A percentile compares a stretch with the other conserved stretches of the same genome.
Evolutionary conservation across 2,329 filamentous ascomycete species (phyloP).

Genomic region (Trichoderma harzianum): DNA sequence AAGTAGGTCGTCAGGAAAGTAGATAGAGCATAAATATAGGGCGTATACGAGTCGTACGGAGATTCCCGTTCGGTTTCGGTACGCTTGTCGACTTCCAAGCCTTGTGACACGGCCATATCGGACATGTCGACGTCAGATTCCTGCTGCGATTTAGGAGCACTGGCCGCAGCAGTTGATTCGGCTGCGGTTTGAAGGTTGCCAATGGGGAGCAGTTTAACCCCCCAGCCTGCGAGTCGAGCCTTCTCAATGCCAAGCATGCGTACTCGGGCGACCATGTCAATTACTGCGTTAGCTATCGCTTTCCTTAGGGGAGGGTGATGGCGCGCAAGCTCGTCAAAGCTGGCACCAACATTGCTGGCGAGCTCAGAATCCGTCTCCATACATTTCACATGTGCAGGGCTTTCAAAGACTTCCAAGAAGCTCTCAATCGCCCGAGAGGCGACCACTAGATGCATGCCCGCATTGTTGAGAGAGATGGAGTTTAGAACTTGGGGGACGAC

Average conservation of each 20-base stretch:
- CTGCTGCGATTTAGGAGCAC: constrained; percentile 35
- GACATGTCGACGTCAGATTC: constrained; percentile 64
- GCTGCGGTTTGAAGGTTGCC: constrained; percentile 54
- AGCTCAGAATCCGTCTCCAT: constrained; percentile 71
- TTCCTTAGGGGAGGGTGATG: constrained; percentile 84
- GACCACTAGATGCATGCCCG: constrained; percentile 83
- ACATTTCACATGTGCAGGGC: constrained; percentile 78
- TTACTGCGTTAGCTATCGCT: constrained; percentile 77
- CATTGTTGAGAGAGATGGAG: constrained; percentile 86
- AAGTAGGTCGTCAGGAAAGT: constrained; percentile 76
- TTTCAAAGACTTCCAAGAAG: constrained; percentile 97
- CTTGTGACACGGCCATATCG: constrained; percentile 41
- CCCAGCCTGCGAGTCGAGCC: constrained; percentile 66
- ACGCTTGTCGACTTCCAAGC: constrained; percentile 18
- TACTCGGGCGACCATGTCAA: constrained; percentile 84
- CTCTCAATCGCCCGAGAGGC: constrained; percentile 77
- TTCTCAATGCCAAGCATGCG: constrained; percentile 69
- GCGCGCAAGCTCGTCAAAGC: constrained; percentile 90
- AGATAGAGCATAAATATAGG: constrained; percentile 72
- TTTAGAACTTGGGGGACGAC: constrained; percentile 86
- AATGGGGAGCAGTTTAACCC: constrained; percentile 70
- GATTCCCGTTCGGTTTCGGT: constrained; percentile 24
- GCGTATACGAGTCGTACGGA: constrained; percentile 45
- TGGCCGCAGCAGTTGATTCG: constrained; percentile 34
- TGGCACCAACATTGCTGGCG: constrained; percentile 70